Percentiles rank a stretch among this genome's conserved stretches.
phyloP scores from a whole-genome alignment of 2,329 filamentous ascomycete species.

The Helotiales sp. region DNA sequence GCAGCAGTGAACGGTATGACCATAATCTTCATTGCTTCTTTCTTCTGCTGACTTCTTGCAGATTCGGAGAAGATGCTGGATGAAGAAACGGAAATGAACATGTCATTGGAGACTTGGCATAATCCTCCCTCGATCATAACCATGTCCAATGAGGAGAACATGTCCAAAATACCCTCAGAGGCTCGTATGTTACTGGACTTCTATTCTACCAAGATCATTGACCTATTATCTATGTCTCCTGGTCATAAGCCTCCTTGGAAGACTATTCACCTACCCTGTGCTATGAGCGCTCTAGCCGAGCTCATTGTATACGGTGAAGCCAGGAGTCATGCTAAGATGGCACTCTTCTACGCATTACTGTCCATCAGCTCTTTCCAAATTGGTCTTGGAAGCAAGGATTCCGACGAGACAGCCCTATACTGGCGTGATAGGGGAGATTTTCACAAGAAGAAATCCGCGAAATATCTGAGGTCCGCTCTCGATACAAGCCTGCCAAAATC shows the following conservation, averaged over 20 bases:
- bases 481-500: conserved; percentile 9
- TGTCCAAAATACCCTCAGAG: conserved; percentile 16
- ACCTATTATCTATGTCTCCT: conserved; percentile 17
- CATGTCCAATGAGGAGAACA: conserved; percentile 13
- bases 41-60: neutral
- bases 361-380: conserved; percentile 20
- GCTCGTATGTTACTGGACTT: conserved; percentile 14
- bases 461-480: conserved; percentile 5
- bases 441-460: conserved; percentile 9
- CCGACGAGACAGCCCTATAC: neutral
- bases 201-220: conserved; percentile 13
- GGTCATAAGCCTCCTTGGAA: conserved; percentile 17
- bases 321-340: conserved; percentile 15
- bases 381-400: conserved; percentile 4
- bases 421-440: conserved; percentile 9
- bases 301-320: conserved; percentile 16
- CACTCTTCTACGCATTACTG: conserved; percentile 17
- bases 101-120: neutral
- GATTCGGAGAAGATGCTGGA: neutral
- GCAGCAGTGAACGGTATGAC: neutral
- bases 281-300: conserved; percentile 19
- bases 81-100: neutral
- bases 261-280: conserved; percentile 20
- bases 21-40: neutral
- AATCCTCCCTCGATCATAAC: neutral